A percentile compares a stretch with the other conserved stretches of the same genome.
Evolutionary conservation across 2,329 filamentous ascomycete genomes (phyloP).

Genomic region (Botrytis cinerea): DNA sequence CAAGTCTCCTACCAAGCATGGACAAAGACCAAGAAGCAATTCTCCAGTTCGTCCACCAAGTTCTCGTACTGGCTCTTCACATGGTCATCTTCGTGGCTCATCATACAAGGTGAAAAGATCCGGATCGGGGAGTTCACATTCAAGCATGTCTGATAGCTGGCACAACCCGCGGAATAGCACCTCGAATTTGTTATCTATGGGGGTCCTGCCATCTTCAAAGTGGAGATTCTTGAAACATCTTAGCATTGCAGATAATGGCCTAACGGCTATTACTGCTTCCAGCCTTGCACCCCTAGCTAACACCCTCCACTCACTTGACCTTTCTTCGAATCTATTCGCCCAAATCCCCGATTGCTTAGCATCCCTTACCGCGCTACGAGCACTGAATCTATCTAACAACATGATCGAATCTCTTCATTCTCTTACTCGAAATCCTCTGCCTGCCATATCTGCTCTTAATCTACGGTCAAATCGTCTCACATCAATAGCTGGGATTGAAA

Average conservation of each 20-base stretch:
- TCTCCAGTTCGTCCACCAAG: conserved; percentile 78
- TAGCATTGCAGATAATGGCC: conserved; percentile 85
- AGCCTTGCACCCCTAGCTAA: conserved; percentile 82
- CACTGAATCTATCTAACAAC: conserved; percentile 91
- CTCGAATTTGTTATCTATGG: conserved; percentile 72
- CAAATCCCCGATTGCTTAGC: conserved; percentile 91
- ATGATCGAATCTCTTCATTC: conserved; percentile 97
- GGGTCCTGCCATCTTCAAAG: conserved; percentile 78
- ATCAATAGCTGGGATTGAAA: conserved; percentile 87
- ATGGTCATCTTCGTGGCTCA: conserved; percentile 61
- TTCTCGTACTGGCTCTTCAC: conserved; percentile 63
- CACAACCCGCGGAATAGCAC: conserved; percentile 68
- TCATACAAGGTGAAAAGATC: conserved; percentile 79
- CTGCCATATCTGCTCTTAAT: conserved; percentile 91
- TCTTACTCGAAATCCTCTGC: conserved; percentile 79
- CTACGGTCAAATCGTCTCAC: conserved; percentile 84
- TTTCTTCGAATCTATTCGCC: conserved; percentile 91
- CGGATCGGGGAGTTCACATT: conserved; percentile 90
- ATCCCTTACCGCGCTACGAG: conserved; percentile 81
- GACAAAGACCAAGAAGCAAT: conserved; percentile 66
- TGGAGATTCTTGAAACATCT: conserved; percentile 95
- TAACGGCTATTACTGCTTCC: conserved; percentile 74
- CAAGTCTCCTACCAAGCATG: conserved; percentile 37
- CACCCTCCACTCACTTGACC: conserved; percentile 86
- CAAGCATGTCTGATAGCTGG: conserved; percentile 68